Evolutionary conservation across 768 basidiomycete species (phyloP).

Genomic region (Russula compacta): DNA sequence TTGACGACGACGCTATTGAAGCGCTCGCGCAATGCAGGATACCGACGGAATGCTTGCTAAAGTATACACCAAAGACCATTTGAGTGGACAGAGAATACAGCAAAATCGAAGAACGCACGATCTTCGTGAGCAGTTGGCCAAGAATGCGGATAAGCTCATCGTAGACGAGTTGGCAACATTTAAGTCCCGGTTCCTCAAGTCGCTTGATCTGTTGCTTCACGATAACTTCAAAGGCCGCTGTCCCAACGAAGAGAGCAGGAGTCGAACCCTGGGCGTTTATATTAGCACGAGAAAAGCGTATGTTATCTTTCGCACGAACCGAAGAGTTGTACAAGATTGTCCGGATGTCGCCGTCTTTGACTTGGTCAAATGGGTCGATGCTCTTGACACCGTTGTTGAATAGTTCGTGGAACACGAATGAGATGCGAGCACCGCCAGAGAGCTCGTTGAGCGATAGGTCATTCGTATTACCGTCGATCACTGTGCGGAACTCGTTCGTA

Average conservation of each 20-base stretch:
- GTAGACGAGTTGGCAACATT: conserved; percentile 93
- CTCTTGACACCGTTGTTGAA: conserved; percentile 94
- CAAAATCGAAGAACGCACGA: conserved; percentile 42
- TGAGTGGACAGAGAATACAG: background rate
- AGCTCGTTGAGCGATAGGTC: conserved; percentile 93
- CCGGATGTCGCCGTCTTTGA: conserved; percentile 96
- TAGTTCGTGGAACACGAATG: conserved; percentile 97
- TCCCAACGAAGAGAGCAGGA: conserved; percentile 92
- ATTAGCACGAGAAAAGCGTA: background rate
- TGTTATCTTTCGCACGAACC: conserved; percentile 38
- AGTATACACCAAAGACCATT: background rate
- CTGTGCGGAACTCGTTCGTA: conserved; percentile 90
- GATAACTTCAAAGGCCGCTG: conserved; percentile 95
- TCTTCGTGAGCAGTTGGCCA: conserved; percentile 80
- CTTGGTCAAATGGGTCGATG: conserved; percentile 98
- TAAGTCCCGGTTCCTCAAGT: conserved; percentile 86
- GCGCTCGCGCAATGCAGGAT: conserved; percentile 90
- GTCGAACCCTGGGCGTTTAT: conserved; percentile 68
- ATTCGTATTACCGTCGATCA: conserved; percentile 96
- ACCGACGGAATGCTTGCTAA: conserved; percentile 93
- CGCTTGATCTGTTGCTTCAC: conserved; percentile 99
- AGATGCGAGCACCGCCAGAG: conserved; percentile 97
- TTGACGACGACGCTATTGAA: conserved; percentile 95
- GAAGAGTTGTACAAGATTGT: conserved; percentile 97
- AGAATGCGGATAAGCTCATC: conserved; percentile 97